Evolutionary conservation across 2,329 filamentous ascomycete genomes (phyloP), one percentile per base, ranked within the genome.

Genomic region (Ascochyta viciae-villosae): DNA sequence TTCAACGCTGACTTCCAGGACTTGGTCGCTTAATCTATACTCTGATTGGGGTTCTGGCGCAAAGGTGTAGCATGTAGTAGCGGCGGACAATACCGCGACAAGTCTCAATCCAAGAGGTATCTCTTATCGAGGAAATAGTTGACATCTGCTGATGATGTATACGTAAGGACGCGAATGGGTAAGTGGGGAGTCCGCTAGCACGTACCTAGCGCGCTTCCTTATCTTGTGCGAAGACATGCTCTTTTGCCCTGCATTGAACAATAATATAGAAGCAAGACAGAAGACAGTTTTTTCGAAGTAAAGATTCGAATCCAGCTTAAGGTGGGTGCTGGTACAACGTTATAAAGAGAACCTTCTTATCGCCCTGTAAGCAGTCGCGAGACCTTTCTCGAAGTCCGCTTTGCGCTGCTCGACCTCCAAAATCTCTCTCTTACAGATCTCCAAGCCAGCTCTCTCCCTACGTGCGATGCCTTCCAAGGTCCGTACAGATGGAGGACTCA

Each of bases 401-500:
- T 22, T 45, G 15, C 53, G 48, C 22, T 48, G 31, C 40, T 35
- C 31, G 22, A 24, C 39, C 23, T 23, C 12, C 41, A 27, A 31
- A 6, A 61, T 40, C 31, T 60, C 52, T 23, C 40, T 37, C 40
- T 39, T 50, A 13, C 63, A 65, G 4, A 61, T 43, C 2, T 59
- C 43, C 13, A 65, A 42, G 0, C 60, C 60, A 34, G 19, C 47
- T 16, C 57, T 42, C 35, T 65, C 63, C 19, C 61, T 52, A 6
- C 5, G 16, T 13, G 55, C 61, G 34, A 64, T 64, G 0, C 46
- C 43, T 13, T 47, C 26, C 16, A 65, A 34, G 4, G 16, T 37
- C 2, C 16, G 31, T 13, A 35, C 47, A 42, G 35, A 59, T 4
- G 0, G 3, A 4, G 43, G 10, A 22, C 39, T 40, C 19, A 64